Percentiles rank a stretch among this genome's conserved stretches.
These are phyloP conservation scores for Cryoendolithus antarcticus DNA, from an alignment of 2,329 filamentous ascomycete genomes.

Conservation along the genomic window DNA sequence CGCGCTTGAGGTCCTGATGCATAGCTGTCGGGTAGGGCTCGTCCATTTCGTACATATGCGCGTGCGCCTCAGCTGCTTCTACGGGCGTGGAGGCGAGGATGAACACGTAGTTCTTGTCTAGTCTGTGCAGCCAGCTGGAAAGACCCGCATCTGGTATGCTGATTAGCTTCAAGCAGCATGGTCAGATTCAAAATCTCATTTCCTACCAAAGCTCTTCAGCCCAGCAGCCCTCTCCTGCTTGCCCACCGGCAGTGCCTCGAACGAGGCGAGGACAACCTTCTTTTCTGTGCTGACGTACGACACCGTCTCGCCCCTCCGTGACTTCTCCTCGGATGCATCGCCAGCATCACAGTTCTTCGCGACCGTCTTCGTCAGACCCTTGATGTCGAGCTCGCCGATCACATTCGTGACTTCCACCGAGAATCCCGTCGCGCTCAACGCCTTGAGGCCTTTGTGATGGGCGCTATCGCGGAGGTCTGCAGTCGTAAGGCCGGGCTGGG, in stretches of 20 bases:
- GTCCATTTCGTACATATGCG: conserved; percentile 49
- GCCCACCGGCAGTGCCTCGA: neutral
- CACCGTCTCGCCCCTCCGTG: neutral
- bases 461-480: conserved; percentile 43
- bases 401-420: conserved; percentile 40
- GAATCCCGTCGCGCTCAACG: no score
- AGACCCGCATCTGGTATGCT: no score
- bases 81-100: conserved; percentile 5
- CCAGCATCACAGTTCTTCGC: conserved; percentile 30
- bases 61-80: neutral
- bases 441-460: no score
- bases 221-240: neutral
- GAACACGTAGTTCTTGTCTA: conserved; percentile 3
- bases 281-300: neutral
- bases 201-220: neutral
- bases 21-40: conserved; percentile 49
- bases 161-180: no score
- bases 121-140: no score
- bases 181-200: no score
- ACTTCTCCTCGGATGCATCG: neutral
- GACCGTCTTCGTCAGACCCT: conserved; percentile 30
- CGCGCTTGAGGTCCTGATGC: conserved; percentile 65
- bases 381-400: conserved; percentile 35
- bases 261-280: neutral
- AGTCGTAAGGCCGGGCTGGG: conserved; percentile 61